Evolutionary conservation across 768 basidiomycete genomes (phyloP).

Genomic region (Baorangia bicolor): DNA sequence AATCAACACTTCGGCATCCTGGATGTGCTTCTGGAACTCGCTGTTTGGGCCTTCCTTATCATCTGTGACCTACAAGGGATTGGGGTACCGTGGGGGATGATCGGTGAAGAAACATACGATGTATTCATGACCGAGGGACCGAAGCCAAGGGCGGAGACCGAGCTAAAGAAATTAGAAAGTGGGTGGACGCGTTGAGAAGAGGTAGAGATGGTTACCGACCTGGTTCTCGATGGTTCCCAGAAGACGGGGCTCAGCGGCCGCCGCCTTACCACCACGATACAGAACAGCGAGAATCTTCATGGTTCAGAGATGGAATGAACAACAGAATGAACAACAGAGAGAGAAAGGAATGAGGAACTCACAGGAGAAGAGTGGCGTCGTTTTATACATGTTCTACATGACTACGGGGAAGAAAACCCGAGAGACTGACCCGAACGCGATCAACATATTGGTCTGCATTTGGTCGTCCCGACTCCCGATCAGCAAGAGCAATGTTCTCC

Average conservation of each 20-base stretch:
- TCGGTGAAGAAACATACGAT: constrained; percentile 45
- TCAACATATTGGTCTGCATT: background rate
- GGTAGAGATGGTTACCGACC: constrained; percentile 34
- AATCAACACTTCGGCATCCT: constrained; percentile 75
- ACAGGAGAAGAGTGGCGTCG: background rate
- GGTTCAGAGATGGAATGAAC: background rate
- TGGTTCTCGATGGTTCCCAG: constrained; percentile 81
- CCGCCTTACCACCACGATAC: constrained; percentile 65
- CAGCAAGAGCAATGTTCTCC: too few relatives aligned
- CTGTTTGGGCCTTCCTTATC: constrained; percentile 79
- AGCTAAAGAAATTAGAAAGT: constrained; percentile 42
- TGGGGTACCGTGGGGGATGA: too few relatives aligned
- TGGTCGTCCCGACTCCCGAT: too few relatives aligned
- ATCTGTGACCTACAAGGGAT: constrained; percentile 55
- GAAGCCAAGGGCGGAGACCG: constrained; percentile 67
- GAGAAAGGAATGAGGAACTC: background rate
- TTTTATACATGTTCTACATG: background rate
- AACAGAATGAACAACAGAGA: background rate
- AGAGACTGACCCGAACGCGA: background rate
- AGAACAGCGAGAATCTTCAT: constrained; percentile 60
- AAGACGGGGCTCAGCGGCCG: constrained; percentile 65
- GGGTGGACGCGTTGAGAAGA: background rate
- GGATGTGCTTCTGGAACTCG: constrained; percentile 77
- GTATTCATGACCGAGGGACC: constrained; percentile 71
- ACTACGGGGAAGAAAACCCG: background rate